Base-by-base conservation (phyloP, 2,329 filamentous ascomycete species). In the Xylaria arbuscula region DNA sequence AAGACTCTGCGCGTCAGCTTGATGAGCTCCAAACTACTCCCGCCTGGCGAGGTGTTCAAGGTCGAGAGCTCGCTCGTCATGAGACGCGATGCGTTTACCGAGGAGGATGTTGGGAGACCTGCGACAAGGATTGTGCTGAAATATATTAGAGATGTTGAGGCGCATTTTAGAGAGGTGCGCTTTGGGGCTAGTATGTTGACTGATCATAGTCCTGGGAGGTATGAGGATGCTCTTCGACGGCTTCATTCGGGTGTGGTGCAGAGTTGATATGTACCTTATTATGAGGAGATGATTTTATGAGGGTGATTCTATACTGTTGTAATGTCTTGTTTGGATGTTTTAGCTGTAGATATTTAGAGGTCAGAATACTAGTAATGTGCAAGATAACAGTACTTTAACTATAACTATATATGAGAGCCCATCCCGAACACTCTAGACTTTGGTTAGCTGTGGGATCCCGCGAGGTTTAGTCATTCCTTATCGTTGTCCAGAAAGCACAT, bases 11-110 rank as follows among this genome's bases (percentile, higher is more conserved):
- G 92, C 2, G 87, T 87, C 2, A 88, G 85, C 72, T 92, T 94
- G 89, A 84, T 87, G 69, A 90, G 87, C 60, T 83, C 86, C 38
- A 93, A 93, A 75, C 83, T 94, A 2, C 80, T 93, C 55, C 92
- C 92, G 1, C 92, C 92, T 0, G 92, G 92, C 0, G 92, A 94
- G 76, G 90, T 94, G 0, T 93, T 94, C 74, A 83, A 89, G 1
- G 85, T 94, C 2, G 91, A 93, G 79, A 90, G 86, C 28, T 89
- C 88, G 76, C 84, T 85, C 9, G 91, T 92, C 3, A 80, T 93
- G 68, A 85, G 91, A 71, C 82, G 91, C 13, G 88, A 92, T 74
- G 89, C 90, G 0, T 91, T 92, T 51, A 74, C 86, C 74, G 78
- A 74, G 67, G 81, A 84, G 62, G 81, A 84, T 19, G 78, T 91